Percentiles rank a stretch among this genome's conserved stretches.
Conservation (phyloP, 106 monocot genomes). For the Vanilla planifolia region DNA sequence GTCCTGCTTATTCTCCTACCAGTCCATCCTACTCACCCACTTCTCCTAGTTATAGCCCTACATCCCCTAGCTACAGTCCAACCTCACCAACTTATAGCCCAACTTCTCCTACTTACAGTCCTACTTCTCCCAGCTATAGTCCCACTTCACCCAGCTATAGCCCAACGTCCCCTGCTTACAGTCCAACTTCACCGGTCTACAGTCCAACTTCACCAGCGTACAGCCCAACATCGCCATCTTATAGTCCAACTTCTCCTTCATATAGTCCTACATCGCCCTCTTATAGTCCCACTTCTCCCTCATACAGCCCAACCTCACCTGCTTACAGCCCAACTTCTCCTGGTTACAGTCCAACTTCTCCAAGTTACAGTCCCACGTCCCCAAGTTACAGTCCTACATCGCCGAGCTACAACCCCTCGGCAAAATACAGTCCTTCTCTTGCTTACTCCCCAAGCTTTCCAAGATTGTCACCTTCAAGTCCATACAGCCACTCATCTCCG, state of each 20-base stretch:
- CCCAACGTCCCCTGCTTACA: constrained; percentile 87
- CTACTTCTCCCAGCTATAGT: constrained; percentile 82
- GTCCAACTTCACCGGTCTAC: constrained; percentile 87
- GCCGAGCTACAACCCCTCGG: constrained; percentile 68
- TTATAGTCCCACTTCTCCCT: constrained; percentile 78
- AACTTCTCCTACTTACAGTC: constrained; percentile 77
- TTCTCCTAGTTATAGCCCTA: constrained; percentile 75
- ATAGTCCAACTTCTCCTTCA: constrained; percentile 84
- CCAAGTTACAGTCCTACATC: constrained; percentile 75
- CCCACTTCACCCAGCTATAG: constrained; percentile 90
- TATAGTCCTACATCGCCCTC: constrained; percentile 84
- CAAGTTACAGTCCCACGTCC: constrained; percentile 68
- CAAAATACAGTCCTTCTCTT: constrained; percentile 34
- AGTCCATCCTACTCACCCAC: constrained; percentile 87
- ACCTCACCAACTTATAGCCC: constrained; percentile 84
- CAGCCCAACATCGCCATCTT: constrained; percentile 81
- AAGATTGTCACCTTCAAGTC: constrained; percentile 64
- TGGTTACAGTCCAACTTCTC: constrained; percentile 85
- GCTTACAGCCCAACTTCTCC: constrained; percentile 88
- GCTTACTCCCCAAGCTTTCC: constrained; percentile 70
- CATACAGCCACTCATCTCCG: constrained; percentile 74
- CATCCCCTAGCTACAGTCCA: constrained; percentile 75
- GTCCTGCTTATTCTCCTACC: constrained; percentile 95
- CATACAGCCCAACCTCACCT: constrained; percentile 82
- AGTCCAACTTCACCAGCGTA: constrained; percentile 81